Percentiles rank a stretch among this genome's conserved stretches.
Conservation (phyloP, 345 rosid species). For the Populus tremula region DNA sequence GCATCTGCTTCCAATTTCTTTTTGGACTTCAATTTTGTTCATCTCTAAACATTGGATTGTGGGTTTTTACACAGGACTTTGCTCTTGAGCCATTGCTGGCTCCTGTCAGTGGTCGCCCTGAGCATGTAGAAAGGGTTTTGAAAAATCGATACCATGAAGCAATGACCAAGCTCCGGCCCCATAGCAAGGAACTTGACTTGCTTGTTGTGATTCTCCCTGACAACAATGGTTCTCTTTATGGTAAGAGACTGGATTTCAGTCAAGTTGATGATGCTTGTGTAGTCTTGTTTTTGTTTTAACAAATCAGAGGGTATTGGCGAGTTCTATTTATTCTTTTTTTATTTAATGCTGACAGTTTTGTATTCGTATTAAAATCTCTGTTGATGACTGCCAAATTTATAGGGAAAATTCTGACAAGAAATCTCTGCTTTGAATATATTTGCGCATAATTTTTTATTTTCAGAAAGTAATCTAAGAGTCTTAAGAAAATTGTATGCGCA, state of each 20-base stretch:
- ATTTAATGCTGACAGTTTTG: background rate
- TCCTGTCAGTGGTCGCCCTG: conserved; percentile 68
- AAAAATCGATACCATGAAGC: conserved; percentile 88
- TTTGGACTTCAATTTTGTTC: background rate
- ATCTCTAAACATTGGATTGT: conserved; percentile 7
- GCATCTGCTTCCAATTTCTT: background rate
- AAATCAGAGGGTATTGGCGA: background rate
- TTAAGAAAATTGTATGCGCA: too few relatives aligned
- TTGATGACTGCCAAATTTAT: background rate
- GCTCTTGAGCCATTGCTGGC: conserved; percentile 76
- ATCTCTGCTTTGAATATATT: background rate
- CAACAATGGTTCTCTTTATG: conserved; percentile 95
- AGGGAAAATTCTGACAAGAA: background rate
- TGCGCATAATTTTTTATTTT: background rate
- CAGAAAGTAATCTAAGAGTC: background rate
- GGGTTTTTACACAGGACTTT: conserved; percentile 50
- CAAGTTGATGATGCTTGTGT: background rate
- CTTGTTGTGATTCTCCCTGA: conserved; percentile 94
- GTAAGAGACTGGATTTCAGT: conserved; percentile 33
- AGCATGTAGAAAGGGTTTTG: conserved; percentile 80
- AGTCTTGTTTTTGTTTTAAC: background rate
- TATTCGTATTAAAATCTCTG: background rate
- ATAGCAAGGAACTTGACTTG: conserved; percentile 81
- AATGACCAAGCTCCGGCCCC: conserved; percentile 52
- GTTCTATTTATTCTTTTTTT: background rate